These are phyloP conservation scores for Pseudozyma tsukubaensis DNA, from an alignment of 1,284 basidiomycete genomes.

Conservation along the genomic window DNA sequence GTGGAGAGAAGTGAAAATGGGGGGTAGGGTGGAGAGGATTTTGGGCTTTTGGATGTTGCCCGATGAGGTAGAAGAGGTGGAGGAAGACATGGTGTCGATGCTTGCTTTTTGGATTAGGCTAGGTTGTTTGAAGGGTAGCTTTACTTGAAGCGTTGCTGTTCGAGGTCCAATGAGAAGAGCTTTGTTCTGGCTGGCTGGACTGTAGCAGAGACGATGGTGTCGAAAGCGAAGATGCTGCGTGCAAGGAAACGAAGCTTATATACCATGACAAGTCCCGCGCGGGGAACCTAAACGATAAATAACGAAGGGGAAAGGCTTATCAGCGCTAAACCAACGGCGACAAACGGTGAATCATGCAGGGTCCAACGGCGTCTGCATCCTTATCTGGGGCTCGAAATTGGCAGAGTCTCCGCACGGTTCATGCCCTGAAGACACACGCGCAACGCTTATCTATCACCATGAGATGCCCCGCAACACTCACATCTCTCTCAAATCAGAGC, in stretches of 20 bases:
- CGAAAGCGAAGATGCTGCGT: no score
- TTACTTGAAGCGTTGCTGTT: background rate
- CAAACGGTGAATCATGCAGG: background rate
- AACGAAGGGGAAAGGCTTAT: no score
- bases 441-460: background rate
- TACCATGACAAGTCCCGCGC: no score
- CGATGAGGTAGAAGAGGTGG: constrained; percentile 6
- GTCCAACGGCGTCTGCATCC: background rate
- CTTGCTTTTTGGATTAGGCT: background rate
- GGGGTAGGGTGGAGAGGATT: constrained; percentile 49
- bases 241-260: no score
- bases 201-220: no score
- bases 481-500: background rate
- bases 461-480: background rate
- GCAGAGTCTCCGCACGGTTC: background rate
- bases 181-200: background rate
- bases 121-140: background rate
- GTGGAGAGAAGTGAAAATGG: constrained; percentile 53
- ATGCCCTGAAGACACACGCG: background rate
- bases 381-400: background rate
- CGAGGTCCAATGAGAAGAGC: background rate
- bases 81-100: background rate
- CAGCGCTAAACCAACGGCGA: background rate
- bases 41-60: constrained; percentile 41
- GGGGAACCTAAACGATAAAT: no score